phyloP scores from a whole-genome alignment of 1,139 yeast genomes.

The Hemisphaericaspora xylanilytica region DNA sequence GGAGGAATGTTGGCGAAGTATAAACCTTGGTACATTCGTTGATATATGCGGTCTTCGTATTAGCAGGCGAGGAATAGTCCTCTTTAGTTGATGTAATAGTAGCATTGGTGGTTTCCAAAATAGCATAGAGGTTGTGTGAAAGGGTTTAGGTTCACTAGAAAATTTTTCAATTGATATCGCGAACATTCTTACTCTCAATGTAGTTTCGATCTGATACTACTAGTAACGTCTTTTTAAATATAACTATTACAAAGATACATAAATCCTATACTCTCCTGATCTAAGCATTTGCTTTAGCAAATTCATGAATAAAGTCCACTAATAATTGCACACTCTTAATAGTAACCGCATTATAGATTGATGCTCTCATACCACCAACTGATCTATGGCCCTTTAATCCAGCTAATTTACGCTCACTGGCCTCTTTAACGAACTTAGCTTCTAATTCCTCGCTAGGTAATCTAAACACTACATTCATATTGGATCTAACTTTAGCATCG shows the following conservation, averaged over 20 bases:
- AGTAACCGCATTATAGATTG: conserved; percentile 83
- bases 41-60: neutral
- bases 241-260: neutral
- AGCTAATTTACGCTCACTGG: conserved; percentile 47
- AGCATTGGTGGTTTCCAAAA: neutral
- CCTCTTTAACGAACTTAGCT: conserved; percentile 60
- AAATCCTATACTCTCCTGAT: neutral
- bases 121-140: no score
- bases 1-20: no score
- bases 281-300: conserved; percentile 46
- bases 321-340: conserved; percentile 61
- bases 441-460: conserved; percentile 62
- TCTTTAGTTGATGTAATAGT: neutral
- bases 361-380: conserved; percentile 95
- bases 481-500: conserved; percentile 57
- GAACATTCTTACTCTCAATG: no score
- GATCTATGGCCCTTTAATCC: conserved; percentile 96
- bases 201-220: no score
- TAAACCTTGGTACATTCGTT: neutral
- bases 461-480: conserved; percentile 92
- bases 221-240: no score
- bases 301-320: conserved; percentile 57
- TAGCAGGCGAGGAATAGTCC: neutral
- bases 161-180: neutral
- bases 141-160: no score